Evolutionary conservation across 352 stramenopile species (phyloP).

Genomic region (Halophytophthora polymorphica): DNA sequence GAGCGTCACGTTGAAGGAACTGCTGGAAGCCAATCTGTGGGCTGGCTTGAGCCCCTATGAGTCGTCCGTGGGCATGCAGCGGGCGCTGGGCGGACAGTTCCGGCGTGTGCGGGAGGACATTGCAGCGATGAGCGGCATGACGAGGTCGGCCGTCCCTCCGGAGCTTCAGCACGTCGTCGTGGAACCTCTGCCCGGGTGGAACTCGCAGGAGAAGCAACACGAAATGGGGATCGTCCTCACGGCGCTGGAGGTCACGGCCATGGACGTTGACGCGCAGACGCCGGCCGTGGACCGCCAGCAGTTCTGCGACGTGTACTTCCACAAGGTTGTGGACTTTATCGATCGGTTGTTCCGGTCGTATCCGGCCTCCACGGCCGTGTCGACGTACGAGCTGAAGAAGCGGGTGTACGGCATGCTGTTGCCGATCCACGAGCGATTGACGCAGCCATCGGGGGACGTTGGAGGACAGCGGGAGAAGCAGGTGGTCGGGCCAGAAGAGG

Average conservation of each 20-base stretch:
- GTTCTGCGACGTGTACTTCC: conserved; percentile 58
- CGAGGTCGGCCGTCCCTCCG: conserved; percentile 27
- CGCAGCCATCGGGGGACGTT: conserved; percentile 4
- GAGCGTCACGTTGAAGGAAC: conserved; percentile 36
- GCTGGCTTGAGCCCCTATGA: conserved; percentile 30
- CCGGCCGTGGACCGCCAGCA: conserved; percentile 20
- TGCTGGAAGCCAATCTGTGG: conserved; percentile 36
- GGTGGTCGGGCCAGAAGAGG: conserved; percentile 13
- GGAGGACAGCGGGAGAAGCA: neutral
- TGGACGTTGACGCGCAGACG: conserved; percentile 11
- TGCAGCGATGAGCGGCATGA: conserved; percentile 28
- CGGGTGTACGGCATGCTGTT: conserved; percentile 47
- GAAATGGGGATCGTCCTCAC: conserved; percentile 27
- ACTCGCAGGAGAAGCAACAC: conserved; percentile 28
- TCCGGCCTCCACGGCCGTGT: conserved; percentile 25
- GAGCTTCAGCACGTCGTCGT: conserved; percentile 43
- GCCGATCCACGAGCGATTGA: conserved; percentile 45
- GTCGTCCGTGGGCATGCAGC: conserved; percentile 24
- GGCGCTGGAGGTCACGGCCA: conserved; percentile 25
- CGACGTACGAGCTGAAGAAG: conserved; percentile 64
- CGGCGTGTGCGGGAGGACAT: conserved; percentile 27
- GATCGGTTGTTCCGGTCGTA: conserved; percentile 46
- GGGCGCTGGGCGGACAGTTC: conserved; percentile 22
- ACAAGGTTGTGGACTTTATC: conserved; percentile 49
- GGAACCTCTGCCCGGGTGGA: conserved; percentile 32